A percentile compares a stretch with the other conserved stretches of the same genome.
Evolutionary conservation across 1,284 basidiomycete species (phyloP).

Genomic region (Meripilus lineatus): DNA sequence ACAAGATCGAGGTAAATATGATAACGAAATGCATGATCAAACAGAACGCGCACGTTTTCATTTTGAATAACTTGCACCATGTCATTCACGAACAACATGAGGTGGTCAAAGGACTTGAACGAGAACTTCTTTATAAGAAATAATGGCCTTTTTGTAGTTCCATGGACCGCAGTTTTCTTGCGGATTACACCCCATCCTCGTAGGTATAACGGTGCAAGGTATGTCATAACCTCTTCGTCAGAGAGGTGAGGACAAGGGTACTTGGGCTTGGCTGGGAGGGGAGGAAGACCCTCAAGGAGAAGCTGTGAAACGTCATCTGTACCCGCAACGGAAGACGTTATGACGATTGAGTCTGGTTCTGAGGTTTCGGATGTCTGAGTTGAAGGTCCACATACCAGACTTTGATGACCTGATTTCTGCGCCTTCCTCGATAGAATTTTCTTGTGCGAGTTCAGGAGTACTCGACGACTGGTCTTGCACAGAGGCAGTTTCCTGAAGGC

Average conservation of each 20-base stretch:
- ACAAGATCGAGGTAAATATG: no score
- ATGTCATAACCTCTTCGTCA: constrained; percentile 26
- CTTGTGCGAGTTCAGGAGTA: no score
- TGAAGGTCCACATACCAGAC: no score
- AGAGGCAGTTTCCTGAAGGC: no score
- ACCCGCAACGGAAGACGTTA: not conserved
- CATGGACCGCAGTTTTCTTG: constrained; percentile 7
- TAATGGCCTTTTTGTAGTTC: constrained; percentile 11
- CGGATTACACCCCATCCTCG: constrained; percentile 28
- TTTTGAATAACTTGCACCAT: constrained; percentile 22
- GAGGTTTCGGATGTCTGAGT: no score
- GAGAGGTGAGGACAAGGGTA: constrained; percentile 21
- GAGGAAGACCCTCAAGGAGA: constrained; percentile 3
- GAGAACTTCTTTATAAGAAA: constrained; percentile 22
- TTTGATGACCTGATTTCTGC: no score
- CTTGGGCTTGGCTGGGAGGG: constrained; percentile 14
- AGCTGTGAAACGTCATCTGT: not conserved
- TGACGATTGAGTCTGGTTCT: no score
- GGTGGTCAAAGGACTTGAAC: constrained; percentile 20
- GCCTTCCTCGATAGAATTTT: no score
- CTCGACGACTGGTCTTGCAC: no score
- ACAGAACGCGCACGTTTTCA: constrained; percentile 27
- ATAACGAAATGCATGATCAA: constrained; percentile 7
- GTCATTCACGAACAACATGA: constrained; percentile 25
- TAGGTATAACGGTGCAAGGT: constrained; percentile 27